phyloP scores from a whole-genome alignment of 1,284 basidiomycete species.

The Tilletia indica region DNA sequence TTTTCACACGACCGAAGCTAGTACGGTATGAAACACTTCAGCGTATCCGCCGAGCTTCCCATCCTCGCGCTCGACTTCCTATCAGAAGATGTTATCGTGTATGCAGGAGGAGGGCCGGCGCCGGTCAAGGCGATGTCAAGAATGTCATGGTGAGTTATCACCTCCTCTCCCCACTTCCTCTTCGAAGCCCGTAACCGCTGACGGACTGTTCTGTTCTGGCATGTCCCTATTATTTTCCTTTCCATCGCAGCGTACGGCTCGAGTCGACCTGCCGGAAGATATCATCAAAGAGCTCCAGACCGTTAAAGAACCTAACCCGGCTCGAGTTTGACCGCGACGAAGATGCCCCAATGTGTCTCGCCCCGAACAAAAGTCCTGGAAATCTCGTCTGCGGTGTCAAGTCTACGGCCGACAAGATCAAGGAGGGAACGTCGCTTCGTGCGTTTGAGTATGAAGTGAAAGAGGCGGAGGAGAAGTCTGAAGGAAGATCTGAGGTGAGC shows the following conservation, averaged over 20 bases:
- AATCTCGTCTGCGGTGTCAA: constrained; percentile 50
- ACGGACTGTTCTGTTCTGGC: not conserved
- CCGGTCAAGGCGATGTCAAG: constrained; percentile 46
- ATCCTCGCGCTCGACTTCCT: constrained; percentile 50
- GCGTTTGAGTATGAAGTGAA: constrained; percentile 34
- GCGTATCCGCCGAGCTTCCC: constrained; percentile 39
- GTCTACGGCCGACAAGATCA: constrained; percentile 30
- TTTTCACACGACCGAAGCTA: too few species aligned
- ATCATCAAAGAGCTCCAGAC: constrained; percentile 16
- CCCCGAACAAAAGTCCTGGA: constrained; percentile 28
- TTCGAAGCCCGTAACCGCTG: not conserved
- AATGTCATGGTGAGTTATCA: constrained; percentile 42
- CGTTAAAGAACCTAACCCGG: constrained; percentile 21
- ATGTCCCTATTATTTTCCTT: too few species aligned
- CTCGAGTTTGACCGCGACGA: constrained; percentile 45
- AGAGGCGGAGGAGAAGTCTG: constrained; percentile 11
- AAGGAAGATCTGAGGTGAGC: constrained; percentile 21
- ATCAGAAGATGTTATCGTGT: constrained; percentile 40
- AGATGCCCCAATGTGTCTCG: constrained; percentile 53
- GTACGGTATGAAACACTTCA: constrained; percentile 27
- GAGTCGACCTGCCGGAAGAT: constrained; percentile 14
- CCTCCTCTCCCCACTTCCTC: not conserved
- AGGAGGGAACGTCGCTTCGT: constrained; percentile 33
- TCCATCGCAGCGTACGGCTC: constrained; percentile 13
- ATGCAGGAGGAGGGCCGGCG: constrained; percentile 50